Evolutionary conservation across 768 basidiomycete genomes (phyloP), one percentile per base, ranked within the genome.

Genomic region (Pisolithus tinctorius): DNA sequence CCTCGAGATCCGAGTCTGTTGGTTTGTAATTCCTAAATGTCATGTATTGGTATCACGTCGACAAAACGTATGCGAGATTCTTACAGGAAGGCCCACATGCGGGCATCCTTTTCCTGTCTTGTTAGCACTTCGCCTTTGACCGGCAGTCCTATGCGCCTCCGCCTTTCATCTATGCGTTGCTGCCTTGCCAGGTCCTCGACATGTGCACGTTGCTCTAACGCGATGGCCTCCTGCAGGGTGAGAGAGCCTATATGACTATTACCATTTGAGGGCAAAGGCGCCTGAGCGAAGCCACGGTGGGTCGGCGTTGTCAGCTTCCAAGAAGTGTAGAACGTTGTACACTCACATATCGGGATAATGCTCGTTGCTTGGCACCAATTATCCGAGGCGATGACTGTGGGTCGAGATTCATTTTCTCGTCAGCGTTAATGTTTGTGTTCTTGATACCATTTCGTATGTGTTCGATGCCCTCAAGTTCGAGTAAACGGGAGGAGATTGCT

Each of bases 61-160:
- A 51, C 10, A 25, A 54, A 36, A 48, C 38, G 36, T 48, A 40
- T 30, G 17, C 10, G 56, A 46, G 23, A 53, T 30, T 27, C 82
- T 58, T 55, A 88, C 88, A 91, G 82, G 65, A 86, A 91, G n/a
- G 86, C 80, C 84, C 79, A 84, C 62, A 91, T 81, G 25, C 86
- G 79, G 36, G 83, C 86, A 57, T 87, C 84, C 64, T 77, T 73
- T 68, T 90, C 86, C 62, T 82, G 71, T 54, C 74, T 72, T 9
- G 84, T 81, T 46, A 88, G 63, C 3, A 77, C 60, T 64, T 86
- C 84, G 34, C 83, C 86, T 40, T 74, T 69, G 42, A 75, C 63
- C 1, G 82, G 77, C 47, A 82, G 65, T 13, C 85, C 86, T 46
- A 78, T 76, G 20, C 81, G 78, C 59, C 74, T 67, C 58, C 74